Percentiles rank a stretch among this genome's conserved stretches.
These are phyloP conservation scores for Solanum etuberosum DNA, from an alignment of 257 asterid species.

Conservation along the genomic window DNA sequence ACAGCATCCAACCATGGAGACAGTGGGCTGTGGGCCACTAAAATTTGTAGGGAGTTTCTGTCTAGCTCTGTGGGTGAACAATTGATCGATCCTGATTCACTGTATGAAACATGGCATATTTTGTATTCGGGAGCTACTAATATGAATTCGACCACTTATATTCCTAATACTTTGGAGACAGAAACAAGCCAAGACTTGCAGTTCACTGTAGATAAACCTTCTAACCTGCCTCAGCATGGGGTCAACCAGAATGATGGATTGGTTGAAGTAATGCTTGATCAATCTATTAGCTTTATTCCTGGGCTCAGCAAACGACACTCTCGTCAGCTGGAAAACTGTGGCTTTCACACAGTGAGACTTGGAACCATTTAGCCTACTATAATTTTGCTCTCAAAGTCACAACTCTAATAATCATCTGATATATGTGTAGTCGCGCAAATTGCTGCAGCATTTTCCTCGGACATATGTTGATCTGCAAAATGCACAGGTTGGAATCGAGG, in stretches of 20 bases:
- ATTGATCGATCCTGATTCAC: constrained; percentile 36
- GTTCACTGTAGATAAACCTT: constrained; percentile 16
- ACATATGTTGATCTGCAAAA: constrained; percentile 86
- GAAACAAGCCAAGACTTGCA: constrained; percentile 28
- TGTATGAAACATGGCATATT: constrained; percentile 28
- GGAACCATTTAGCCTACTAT: background rate
- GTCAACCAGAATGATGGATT: constrained; percentile 27
- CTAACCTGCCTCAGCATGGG: constrained; percentile 15
- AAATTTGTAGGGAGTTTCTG: constrained; percentile 36
- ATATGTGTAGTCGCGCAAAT: constrained; percentile 67
- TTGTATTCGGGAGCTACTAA: constrained; percentile 24
- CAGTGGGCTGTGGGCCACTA: constrained; percentile 34
- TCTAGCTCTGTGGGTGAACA: constrained; percentile 37
- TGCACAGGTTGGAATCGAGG: constrained; percentile 73
- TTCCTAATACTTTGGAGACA: constrained; percentile 27
- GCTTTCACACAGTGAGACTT: constrained; percentile 68
- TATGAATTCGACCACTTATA: constrained; percentile 9
- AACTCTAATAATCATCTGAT: constrained; percentile 21
- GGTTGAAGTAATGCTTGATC: constrained; percentile 56
- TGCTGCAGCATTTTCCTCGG: constrained; percentile 93
- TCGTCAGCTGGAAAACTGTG: constrained; percentile 59
- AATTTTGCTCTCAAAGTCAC: background rate
- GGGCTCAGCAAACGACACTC: constrained; percentile 57
- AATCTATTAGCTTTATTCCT: constrained; percentile 44
- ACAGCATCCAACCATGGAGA: constrained; percentile 25